Evolutionary conservation across 1,284 basidiomycete genomes (phyloP).

Genomic region (Agroathelia rolfsii): DNA sequence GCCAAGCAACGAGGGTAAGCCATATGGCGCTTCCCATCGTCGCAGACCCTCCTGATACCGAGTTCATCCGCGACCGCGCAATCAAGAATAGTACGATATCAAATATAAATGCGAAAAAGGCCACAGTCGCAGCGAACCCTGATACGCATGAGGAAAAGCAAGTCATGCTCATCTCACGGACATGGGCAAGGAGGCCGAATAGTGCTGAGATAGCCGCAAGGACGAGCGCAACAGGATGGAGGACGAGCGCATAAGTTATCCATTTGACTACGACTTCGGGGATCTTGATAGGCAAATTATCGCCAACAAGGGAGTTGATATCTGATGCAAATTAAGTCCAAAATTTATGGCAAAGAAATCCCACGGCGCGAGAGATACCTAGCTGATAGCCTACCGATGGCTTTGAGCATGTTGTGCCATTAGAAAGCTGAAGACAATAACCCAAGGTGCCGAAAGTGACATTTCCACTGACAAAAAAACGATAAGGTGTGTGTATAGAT

Average conservation of each 20-base stretch:
- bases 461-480: constrained; percentile 48
- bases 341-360: constrained; percentile 3
- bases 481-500: too few relatives aligned
- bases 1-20: constrained; percentile 79
- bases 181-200: constrained; percentile 76
- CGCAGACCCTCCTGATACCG: constrained; percentile 57
- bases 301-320: constrained; percentile 68
- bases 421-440: constrained; percentile 57
- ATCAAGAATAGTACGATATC: constrained; percentile 82
- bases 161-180: constrained; percentile 76
- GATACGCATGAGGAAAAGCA: constrained; percentile 80
- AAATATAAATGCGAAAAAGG: constrained; percentile 78
- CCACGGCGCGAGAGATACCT: constrained; percentile 34
- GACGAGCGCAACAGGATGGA: constrained; percentile 77
- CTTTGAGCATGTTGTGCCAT: constrained; percentile 61
- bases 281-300: constrained; percentile 55
- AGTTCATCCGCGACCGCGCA: constrained; percentile 68
- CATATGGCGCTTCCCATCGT: constrained; percentile 73
- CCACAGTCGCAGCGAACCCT: constrained; percentile 63
- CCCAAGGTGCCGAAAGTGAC: constrained; percentile 81
- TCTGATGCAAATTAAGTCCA: constrained; percentile 35
- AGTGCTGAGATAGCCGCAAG: constrained; percentile 63
- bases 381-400: constrained; percentile 78
- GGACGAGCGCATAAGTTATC: constrained; percentile 80
- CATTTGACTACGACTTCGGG: constrained; percentile 77